Evolutionary conservation across 345 rosid genomes (phyloP).

Genomic region (Hibiscus mutabilis): DNA sequence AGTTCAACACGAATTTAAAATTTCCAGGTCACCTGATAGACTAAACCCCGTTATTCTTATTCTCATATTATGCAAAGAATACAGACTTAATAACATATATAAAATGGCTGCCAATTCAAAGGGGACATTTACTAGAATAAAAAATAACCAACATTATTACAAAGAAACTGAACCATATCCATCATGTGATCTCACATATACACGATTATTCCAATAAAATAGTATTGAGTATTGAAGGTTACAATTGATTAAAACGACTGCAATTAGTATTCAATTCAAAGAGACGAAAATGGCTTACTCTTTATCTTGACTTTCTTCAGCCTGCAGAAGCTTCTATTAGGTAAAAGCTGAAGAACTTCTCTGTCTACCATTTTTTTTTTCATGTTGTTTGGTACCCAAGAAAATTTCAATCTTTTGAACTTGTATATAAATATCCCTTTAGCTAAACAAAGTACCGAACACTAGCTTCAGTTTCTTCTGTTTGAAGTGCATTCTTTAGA

Average conservation of each 20-base stretch:
- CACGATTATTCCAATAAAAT: neutral
- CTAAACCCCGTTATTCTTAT: no score
- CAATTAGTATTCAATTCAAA: neutral
- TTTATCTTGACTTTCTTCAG: neutral
- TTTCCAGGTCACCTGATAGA: no score
- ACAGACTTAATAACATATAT: no score
- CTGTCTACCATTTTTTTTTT: no score
- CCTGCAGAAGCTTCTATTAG: neutral
- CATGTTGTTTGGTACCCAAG: neutral
- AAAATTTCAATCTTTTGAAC: neutral
- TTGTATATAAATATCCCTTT: neutral
- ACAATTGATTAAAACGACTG: neutral
- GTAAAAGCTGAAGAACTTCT: neutral
- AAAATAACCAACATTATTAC: neutral
- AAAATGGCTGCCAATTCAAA: neutral
- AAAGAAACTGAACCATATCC: neutral
- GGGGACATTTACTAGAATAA: neutral
- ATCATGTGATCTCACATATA: neutral
- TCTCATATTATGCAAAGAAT: no score
- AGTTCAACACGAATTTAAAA: no score
- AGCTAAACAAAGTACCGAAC: neutral
- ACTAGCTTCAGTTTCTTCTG: constrained; percentile 1
- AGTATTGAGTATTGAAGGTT: neutral
- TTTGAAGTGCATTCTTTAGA: neutral
- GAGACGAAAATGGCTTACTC: no score